Conservation (phyloP, 2,329 filamentous ascomycete species). For the Aspergillus melleus region DNA sequence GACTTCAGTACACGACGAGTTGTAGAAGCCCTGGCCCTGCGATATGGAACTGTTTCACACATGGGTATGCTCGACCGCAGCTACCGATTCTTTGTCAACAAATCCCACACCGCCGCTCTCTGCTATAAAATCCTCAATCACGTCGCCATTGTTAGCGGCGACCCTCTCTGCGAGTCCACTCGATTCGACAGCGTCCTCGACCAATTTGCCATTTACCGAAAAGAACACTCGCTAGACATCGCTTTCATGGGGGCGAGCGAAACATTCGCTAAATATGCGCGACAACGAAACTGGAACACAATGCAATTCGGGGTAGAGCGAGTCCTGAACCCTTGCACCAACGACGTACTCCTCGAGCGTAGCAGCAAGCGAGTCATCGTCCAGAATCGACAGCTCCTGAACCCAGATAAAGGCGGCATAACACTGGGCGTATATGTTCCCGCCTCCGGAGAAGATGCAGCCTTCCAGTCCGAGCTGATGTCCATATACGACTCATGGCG, state of each 20-base stretch:
- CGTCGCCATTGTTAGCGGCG: slow-evolving; percentile 41
- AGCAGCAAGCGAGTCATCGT: slow-evolving; percentile 39
- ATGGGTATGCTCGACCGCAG: slow-evolving; percentile 46
- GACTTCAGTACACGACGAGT: neutral
- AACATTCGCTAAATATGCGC: slow-evolving; percentile 32
- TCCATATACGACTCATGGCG: slow-evolving; percentile 43
- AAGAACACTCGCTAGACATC: slow-evolving; percentile 30
- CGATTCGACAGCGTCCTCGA: slow-evolving; percentile 28
- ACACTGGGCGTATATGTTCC: slow-evolving; percentile 39
- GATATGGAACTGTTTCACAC: slow-evolving; percentile 42
- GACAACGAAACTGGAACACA: slow-evolving; percentile 32
- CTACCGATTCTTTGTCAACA: slow-evolving; percentile 44
- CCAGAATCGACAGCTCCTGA: slow-evolving; percentile 39
- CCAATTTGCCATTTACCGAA: slow-evolving; percentile 39
- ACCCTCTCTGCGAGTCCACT: slow-evolving; percentile 37
- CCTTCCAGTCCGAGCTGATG: slow-evolving; percentile 33
- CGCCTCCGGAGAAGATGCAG: slow-evolving; percentile 26
- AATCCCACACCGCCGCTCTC: slow-evolving; percentile 33
- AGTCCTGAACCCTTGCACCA: slow-evolving; percentile 43
- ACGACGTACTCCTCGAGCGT: slow-evolving; percentile 38
- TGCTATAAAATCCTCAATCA: slow-evolving; percentile 41
- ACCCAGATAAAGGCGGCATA: slow-evolving; percentile 34
- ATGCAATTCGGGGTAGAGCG: slow-evolving; percentile 42
- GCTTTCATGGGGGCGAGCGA: slow-evolving; percentile 40
- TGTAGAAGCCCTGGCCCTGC: slow-evolving; percentile 24